Base-by-base conservation (phyloP, 257 asterid genomes). In the Przewalskia tangutica region DNA sequence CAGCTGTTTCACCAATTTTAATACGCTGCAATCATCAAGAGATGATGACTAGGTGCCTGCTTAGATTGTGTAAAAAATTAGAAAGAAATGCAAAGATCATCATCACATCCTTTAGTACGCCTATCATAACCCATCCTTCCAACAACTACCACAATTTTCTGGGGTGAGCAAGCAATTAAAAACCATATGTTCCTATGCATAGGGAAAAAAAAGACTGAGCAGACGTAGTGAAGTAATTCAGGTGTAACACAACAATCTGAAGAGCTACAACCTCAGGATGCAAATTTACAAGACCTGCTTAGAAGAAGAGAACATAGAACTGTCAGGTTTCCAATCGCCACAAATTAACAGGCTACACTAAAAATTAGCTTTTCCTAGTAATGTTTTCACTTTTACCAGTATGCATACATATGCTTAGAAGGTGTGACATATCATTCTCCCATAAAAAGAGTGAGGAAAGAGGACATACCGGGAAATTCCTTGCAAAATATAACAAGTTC, bases 401-500 rank as follows among this genome's bases (percentile, higher is more conserved):
- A 46, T 44, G 79, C 11, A 13, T 23, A 20, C 60, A 23, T 44
- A 11, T 46, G 59, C 59, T 23, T 23, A 73, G 62, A 73, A 73
- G 12, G 42, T 73, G 13, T 48, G 23, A 27, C 60, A 42, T 17
- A 17, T 68, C 54, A 48, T 73, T 73, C 62, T 73, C 62, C 23
- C 14, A 48, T 27, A 73, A 77, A 53, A 67, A 64, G 75, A 80
- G 81, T 18, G 70, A 80, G 83, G 84, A 85, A 42, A 80, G 42
- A 82, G 50, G 70, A 89, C 88, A 54, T 89, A 96, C 99, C 46
- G 98, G 99, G 86, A 96, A 96, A 84, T 89, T 93, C 89, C 89
- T 89, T 0, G 95, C 94, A 8, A 96, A 96, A 90, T 89, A 96
- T 86, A 96, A 86, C 85, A 96, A 90, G 85, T 94, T 96, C 89